phyloP scores from a whole-genome alignment of 257 asterid genomes.

The Fraxinus quadrangulata region DNA sequence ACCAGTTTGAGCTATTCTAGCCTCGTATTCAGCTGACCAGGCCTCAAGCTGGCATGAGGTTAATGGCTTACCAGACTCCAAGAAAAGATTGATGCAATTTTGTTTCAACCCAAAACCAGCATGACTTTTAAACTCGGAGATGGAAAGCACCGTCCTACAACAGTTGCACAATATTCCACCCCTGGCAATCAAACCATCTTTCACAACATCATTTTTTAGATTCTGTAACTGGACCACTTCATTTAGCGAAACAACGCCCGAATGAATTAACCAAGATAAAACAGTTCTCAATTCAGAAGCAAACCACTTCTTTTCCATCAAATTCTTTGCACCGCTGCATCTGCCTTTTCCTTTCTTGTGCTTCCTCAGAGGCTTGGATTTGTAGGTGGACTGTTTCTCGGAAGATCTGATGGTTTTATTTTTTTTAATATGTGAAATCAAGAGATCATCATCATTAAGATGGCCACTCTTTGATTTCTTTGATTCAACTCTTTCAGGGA shows the following conservation, averaged over 20 bases:
- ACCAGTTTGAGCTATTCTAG: slow-evolving; percentile 35
- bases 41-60: slow-evolving; percentile 71
- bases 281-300: slow-evolving; percentile 44
- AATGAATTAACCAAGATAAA: slow-evolving; percentile 60
- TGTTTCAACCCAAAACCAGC: slow-evolving; percentile 39
- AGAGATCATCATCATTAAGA: slow-evolving; percentile 50
- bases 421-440: slow-evolving; percentile 50
- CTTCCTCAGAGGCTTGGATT: slow-evolving; percentile 33
- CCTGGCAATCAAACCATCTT: slow-evolving; percentile 44
- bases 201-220: slow-evolving; percentile 38
- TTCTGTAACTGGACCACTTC: slow-evolving; percentile 49
- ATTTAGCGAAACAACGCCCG: slow-evolving; percentile 36
- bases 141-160: slow-evolving; percentile 42
- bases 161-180: slow-evolving; percentile 55
- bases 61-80: slow-evolving; percentile 56
- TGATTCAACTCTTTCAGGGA: slow-evolving; percentile 39
- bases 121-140: slow-evolving; percentile 52
- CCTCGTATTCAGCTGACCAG: slow-evolving; percentile 64
- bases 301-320: slow-evolving; percentile 40
- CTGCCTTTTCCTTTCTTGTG: slow-evolving; percentile 34
- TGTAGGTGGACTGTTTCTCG: slow-evolving; percentile 23
- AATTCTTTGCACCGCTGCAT: slow-evolving; percentile 45
- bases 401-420: slow-evolving; percentile 34
- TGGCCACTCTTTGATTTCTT: slow-evolving; percentile 32
- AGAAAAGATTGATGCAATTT: slow-evolving; percentile 45